Evolutionary conservation across 352 stramenopile species (phyloP), one percentile per base, ranked within the genome.

Genomic region (Pythium guiyangense): DNA sequence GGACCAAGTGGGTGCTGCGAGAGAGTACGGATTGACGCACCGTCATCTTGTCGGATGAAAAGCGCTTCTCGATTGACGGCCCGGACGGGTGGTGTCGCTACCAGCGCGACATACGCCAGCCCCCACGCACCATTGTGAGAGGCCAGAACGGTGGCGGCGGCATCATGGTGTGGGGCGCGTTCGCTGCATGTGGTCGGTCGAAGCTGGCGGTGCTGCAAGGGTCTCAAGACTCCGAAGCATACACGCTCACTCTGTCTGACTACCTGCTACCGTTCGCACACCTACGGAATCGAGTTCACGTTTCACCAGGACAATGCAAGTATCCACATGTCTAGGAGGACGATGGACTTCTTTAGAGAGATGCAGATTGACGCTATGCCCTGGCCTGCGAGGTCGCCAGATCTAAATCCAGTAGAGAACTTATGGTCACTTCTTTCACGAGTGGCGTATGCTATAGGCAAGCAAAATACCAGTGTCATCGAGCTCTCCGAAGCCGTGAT

Each of bases 401-500:
- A 51, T 15, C 46, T 51, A 22, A 51, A 51, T 6, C 25, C 46
- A 48, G 27, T 48, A 27, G 18, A 48, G 20, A 48, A 48, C 25
- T 4, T 48, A 18, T 27, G 18, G n/a, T 17, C 18, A 20, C 2
- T 26, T 18, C 42, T 47, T 47, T 12, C 17, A 6, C n/a, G 42
- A 17, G 15, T 47, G 42, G 22, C 25, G 42, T 47, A 22, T 17
- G 42, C 42, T 47, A 47, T 25, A 1, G 15, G 42, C 5, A 26
- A 47, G 42, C 42, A 25, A 20, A 25, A 47, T 10, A 9, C 42
- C 3, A 26, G 42, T 10, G 17, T 47, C 17, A 8, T 17, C 0
- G 42, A 26, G 17, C 42, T 47, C 15, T 8, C 42, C 25, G 17
- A 18, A 8, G 73, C 15, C 69, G 90, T 12, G 29, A 3, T 34